Percentiles rank a stretch among this genome's conserved stretches.
phyloP scores from a whole-genome alignment of 2,329 filamentous ascomycete species.

The Cordyceps farinosa region DNA sequence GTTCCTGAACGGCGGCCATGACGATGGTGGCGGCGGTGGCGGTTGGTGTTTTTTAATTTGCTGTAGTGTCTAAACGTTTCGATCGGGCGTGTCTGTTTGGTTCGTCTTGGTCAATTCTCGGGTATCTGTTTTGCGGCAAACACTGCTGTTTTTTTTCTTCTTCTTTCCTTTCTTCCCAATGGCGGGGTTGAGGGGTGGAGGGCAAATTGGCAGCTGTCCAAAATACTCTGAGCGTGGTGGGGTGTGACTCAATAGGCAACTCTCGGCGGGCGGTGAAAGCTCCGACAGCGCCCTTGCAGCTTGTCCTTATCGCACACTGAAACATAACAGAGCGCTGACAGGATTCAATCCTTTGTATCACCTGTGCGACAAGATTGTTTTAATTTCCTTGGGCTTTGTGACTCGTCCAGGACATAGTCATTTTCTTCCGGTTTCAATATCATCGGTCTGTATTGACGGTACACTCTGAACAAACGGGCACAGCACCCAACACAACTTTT shows the following conservation, averaged over 20 bases:
- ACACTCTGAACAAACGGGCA: neutral
- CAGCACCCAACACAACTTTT: constrained; percentile 1
- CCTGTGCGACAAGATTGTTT: neutral
- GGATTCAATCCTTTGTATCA: neutral
- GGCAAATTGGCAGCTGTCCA: constrained; percentile 1
- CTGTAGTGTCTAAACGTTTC: neutral
- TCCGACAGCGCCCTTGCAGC: constrained; percentile 3
- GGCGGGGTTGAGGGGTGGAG: constrained; percentile 16
- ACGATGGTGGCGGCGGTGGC: constrained; percentile 18
- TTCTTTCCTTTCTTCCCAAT: neutral
- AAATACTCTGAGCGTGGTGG: constrained; percentile 5
- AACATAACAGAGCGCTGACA: neutral
- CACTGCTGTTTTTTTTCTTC: neutral
- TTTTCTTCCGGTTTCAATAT: neutral
- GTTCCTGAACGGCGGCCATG: constrained; percentile 46
- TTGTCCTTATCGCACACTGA: constrained; percentile 5
- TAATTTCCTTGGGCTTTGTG: neutral
- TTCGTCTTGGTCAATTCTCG: neutral
- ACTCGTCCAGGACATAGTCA: neutral
- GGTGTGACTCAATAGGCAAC: constrained; percentile 18
- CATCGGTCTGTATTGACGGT: neutral
- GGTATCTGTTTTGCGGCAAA: neutral
- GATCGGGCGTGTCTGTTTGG: neutral
- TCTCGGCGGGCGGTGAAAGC: constrained; percentile 16
- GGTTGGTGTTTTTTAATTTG: neutral